These are phyloP conservation scores for Clonostachys sp. DNA, from an alignment of 2,329 filamentous ascomycete species.

Conservation along the genomic window DNA sequence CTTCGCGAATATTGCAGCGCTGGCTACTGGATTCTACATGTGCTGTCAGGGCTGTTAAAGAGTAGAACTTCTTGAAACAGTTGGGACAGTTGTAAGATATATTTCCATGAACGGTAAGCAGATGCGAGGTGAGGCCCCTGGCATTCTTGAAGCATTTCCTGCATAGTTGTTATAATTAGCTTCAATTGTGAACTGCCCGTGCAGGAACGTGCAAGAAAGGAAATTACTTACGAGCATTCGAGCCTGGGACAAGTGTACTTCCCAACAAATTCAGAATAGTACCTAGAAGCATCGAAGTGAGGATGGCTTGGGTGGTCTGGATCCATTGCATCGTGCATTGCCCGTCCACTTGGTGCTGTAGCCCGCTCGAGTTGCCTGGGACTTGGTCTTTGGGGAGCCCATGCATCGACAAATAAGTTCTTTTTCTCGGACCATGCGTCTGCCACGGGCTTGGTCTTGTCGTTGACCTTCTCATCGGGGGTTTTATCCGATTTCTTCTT, in stretches of 20 bases:
- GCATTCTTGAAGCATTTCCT: conserved; percentile 34
- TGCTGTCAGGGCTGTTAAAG: conserved; percentile 34
- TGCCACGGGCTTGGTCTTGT: too few species aligned
- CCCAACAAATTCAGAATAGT: conserved; percentile 33
- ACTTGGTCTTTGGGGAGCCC: conserved; percentile 10
- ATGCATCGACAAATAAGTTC: conserved; percentile 15
- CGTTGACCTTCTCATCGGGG: too few species aligned
- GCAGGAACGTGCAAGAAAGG: background rate
- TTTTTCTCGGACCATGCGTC: conserved; percentile 2
- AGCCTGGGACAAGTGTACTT: conserved; percentile 50
- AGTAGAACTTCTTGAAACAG: conserved; percentile 35
- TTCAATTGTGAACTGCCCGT: background rate
- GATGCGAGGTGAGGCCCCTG: conserved; percentile 30
- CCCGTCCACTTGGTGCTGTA: conserved; percentile 6
- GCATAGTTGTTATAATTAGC: background rate
- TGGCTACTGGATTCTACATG: conserved; percentile 40
- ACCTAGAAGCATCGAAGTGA: conserved; percentile 41
- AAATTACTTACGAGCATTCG: conserved; percentile 40
- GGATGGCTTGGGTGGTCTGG: conserved; percentile 38
- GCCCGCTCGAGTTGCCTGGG: conserved; percentile 8
- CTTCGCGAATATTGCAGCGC: conserved; percentile 36
- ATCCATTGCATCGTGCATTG: conserved; percentile 9
- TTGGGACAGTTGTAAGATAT: conserved; percentile 32
- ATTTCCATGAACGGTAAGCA: conserved; percentile 35
- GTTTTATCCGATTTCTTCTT: too few species aligned